Percentiles rank a stretch among this genome's conserved stretches.
These are phyloP conservation scores for Nakazawaea populi DNA, from an alignment of 805 yeast genomes.

Conservation along the genomic window DNA sequence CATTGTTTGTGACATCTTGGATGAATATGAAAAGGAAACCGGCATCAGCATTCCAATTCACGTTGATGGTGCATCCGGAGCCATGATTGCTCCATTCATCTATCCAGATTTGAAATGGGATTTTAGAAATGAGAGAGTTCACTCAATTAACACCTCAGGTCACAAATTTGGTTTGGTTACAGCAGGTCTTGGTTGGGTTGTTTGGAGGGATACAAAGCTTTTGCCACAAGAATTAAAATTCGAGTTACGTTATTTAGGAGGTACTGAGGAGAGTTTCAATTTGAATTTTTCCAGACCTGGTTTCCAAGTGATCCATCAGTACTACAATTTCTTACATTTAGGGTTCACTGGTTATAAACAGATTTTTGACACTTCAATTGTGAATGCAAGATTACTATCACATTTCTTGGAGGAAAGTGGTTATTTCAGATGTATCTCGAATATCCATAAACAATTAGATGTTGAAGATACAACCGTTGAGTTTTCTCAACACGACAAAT, in stretches of 20 bases:
- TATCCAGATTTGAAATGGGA: slow-evolving; percentile 82
- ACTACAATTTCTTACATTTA: slow-evolving; percentile 66
- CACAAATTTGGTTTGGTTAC: slow-evolving; percentile 90
- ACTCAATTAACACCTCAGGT: slow-evolving; percentile 83
- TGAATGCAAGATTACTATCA: slow-evolving; percentile 68
- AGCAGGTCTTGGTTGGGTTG: slow-evolving; percentile 90
- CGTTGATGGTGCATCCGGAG: slow-evolving; percentile 94
- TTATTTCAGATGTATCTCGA: slow-evolving; percentile 68
- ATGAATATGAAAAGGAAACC: slow-evolving; percentile 58
- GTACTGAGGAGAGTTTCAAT: slow-evolving; percentile 80
- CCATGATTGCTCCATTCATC: slow-evolving; percentile 78
- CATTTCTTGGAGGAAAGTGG: slow-evolving; percentile 57
- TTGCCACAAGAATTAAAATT: slow-evolving; percentile 72
- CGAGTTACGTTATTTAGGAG: slow-evolving; percentile 80
- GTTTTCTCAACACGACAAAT: slow-evolving; percentile 34
- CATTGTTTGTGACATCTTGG: slow-evolving; percentile 56
- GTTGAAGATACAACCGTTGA: slow-evolving; percentile 32
- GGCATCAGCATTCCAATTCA: slow-evolving; percentile 76
- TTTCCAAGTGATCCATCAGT: slow-evolving; percentile 83
- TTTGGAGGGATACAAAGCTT: slow-evolving; percentile 63
- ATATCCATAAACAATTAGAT: slow-evolving; percentile 52
- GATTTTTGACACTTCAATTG: slow-evolving; percentile 55
- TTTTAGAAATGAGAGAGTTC: slow-evolving; percentile 70
- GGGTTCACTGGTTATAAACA: slow-evolving; percentile 70
- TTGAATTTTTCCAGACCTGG: slow-evolving; percentile 92